Conservation (phyloP, 2,329 filamentous ascomycete species). For the Calonectria pteridis region DNA sequence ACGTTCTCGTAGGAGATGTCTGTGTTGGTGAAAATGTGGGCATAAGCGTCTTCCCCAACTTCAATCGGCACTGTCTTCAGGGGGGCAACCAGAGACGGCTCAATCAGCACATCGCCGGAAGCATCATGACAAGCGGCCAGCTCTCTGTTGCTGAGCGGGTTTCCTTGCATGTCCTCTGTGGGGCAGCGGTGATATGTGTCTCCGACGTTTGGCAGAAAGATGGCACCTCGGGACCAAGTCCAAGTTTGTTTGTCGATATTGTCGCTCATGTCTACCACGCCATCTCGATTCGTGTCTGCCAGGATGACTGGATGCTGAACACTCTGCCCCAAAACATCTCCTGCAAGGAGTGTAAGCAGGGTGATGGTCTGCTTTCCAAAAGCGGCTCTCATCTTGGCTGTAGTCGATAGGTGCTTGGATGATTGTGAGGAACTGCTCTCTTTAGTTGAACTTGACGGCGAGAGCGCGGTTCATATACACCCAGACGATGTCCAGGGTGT, state of each 20-base stretch:
- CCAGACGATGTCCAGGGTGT: not conserved
- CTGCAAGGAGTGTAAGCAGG: not conserved
- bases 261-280: conserved; percentile 26
- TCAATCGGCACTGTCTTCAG: conserved; percentile 47
- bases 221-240: conserved; percentile 25
- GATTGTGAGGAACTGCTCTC: not conserved
- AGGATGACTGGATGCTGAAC: conserved; percentile 15
- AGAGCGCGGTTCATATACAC: not conserved
- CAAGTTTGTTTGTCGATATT: conserved; percentile 19
- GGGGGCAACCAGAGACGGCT: conserved; percentile 48
- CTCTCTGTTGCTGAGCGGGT: conserved; percentile 30
- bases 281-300: conserved; percentile 34
- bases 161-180: not conserved
- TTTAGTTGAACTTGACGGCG: not conserved
- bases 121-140: conserved; percentile 52
- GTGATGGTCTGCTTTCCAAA: not conserved
- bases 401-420: not conserved
- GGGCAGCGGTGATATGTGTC: conserved; percentile 24
- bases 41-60: conserved; percentile 33
- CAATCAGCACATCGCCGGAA: conserved; percentile 47
- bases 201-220: conserved; percentile 35
- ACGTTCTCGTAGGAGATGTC: conserved; percentile 34
- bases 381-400: not conserved
- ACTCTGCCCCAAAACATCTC: not conserved
- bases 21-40: conserved; percentile 29